Base-by-base conservation (phyloP, 1,284 basidiomycete genomes). In the Leccinum angustisporum region DNA sequence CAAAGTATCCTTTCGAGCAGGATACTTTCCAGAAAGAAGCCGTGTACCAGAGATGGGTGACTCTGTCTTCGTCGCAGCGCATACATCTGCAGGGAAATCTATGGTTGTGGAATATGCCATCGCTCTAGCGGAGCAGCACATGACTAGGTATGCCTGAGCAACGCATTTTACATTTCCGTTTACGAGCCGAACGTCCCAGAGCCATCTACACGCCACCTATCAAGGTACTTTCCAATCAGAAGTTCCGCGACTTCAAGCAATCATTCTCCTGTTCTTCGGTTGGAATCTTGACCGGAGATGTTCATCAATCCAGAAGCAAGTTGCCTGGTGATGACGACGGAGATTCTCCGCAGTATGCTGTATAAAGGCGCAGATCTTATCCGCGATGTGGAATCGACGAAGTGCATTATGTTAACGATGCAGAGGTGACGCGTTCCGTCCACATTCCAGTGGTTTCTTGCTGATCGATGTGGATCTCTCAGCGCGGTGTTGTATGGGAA, bases 401-500 rank as follows among this genome's bases (percentile, higher is more conserved):
- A 75, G 97, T 99, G 13, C 97, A 99, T 78, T 99, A 99, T 75
- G 96, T 99, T 61, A 99, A 99, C 74, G 97, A 99, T 75, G 93
- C 95, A 16, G 97, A 99, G 88, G 95, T 95, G 65, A 66, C 80
- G 67, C 25, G 52, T 58, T 52, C 38, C 58, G 57, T 63, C 55
- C 53, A 51, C 54, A 60, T 54, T 14, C 48, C 46, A 48, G 31
- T 43, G 18, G 10, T 46, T 31, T 40, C 34, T 58, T 63, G 16
- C 57, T 73, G 58, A 67, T 65, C 56, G 54, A 57, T 62, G 30
- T 60, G 60, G 36, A 59, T 53, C 58, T 54, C 25, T n/a, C 69
- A 97, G 95, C 85, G 97, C 72, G 97, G 97, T 57, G 97, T 99
- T 10, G 97, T 99, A 14, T 99, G 97, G 97, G 97, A 99, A 77